phyloP scores from a whole-genome alignment of 1,139 yeast species.

The Citeromyces hawaiiensis region DNA sequence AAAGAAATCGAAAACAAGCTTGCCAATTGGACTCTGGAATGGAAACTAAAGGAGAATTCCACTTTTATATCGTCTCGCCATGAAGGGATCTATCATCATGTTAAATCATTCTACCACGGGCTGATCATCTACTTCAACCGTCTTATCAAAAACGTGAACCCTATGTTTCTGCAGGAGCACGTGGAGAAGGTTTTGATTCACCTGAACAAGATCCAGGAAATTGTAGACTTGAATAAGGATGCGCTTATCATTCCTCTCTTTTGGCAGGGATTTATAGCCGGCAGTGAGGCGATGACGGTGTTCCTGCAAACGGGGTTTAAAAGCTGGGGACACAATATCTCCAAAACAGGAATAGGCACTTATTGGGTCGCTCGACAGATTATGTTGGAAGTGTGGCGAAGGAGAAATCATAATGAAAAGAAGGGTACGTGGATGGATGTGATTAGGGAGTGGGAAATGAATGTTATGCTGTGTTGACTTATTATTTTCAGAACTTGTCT shows the following conservation, averaged over 20 bases:
- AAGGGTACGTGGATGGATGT: conserved; percentile 71
- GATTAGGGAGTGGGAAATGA: conserved; percentile 75
- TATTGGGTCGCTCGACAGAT: conserved; percentile 81
- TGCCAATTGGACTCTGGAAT: conserved; percentile 54
- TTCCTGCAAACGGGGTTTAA: conserved; percentile 54
- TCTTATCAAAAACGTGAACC: conserved; percentile 41
- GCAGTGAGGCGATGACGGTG: conserved; percentile 59
- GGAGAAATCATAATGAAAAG: conserved; percentile 44
- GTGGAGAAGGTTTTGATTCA: conserved; percentile 53
- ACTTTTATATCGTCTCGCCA: conserved; percentile 40
- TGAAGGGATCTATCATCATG: conserved; percentile 74
- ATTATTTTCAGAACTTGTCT: too few relatives aligned
- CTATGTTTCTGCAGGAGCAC: conserved; percentile 39
- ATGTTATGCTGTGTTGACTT: conserved; percentile 57
- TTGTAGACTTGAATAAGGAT: conserved; percentile 29
- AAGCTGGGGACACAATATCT: conserved; percentile 72
- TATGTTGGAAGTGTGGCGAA: conserved; percentile 78
- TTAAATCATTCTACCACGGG: conserved; percentile 68
- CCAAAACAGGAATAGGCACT: conserved; percentile 65
- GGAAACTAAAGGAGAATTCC: conserved; percentile 25
- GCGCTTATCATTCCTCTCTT: conserved; percentile 59
- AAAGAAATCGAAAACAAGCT: conserved; percentile 36
- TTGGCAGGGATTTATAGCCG: conserved; percentile 88
- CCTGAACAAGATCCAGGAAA: conserved; percentile 45
- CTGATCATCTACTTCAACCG: conserved; percentile 65